Base-by-base conservation (phyloP, 176 grass and related monocot species). In the Ensete glaucum region DNA sequence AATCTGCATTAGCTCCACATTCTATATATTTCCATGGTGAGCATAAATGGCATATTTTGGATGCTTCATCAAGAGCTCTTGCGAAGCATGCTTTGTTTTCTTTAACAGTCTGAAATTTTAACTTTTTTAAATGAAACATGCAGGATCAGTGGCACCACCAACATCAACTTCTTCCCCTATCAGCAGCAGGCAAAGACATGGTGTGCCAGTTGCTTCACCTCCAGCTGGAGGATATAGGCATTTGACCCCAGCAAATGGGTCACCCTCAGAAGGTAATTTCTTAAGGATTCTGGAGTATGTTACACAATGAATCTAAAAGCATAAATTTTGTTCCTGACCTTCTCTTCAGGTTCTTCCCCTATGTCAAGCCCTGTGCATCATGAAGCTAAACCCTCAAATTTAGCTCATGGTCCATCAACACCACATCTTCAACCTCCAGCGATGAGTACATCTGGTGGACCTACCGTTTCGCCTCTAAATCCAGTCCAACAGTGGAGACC, bases 251-350 rank as follows among this genome's bases (percentile, higher is more conserved):
- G 72, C 43, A 78, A 78, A 84, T 59, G 87, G 77, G 72, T 79
- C 85, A 72, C 82, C 73, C 29, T 73, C 56, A 74, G 81, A 80
- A 83, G 88, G 90, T 91, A 89, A 85, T 71, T 58, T 29, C 53
- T 54, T 56, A 8, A 9, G 27, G 62, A 58, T 14, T 57, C 68
- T 79, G 63, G 23, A 51, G 27, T 25, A 74, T n/a, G 34, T 6
- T 43, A 43, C 34, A 43, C 34, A 43, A 8, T 65, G 52, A 84
- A 73, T n/a, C 9, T 43, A 19, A 70, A 59, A 15, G 75, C 15
- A 43, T 3, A 15, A 67, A 0, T 34, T 71, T 58, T 19, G n/a
- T 60, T 9, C 20, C 19, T 60, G 7, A 9, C 25, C 21, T 29
- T 62, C 22, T 25, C 29, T 76, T 76, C 73, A 76, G 73, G 73